Percentiles rank a stretch among this genome's conserved stretches.
These are phyloP conservation scores for Penicillium sp. DNA, from an alignment of 2,329 filamentous ascomycete species.

Conservation along the genomic window DNA sequence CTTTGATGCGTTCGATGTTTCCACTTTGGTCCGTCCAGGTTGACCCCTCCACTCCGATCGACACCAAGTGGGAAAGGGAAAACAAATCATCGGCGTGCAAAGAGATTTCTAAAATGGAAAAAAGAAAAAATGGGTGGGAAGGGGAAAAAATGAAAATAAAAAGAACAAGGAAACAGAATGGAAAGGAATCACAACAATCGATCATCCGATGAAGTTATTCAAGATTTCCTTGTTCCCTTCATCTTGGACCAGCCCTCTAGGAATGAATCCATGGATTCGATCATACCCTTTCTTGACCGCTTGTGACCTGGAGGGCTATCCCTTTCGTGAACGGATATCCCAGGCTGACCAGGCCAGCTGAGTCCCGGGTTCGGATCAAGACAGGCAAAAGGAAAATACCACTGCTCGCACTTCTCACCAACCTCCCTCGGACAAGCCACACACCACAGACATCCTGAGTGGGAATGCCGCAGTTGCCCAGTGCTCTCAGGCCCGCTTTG, in stretches of 20 bases:
- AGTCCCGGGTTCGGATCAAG: no score
- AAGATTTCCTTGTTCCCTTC: no score
- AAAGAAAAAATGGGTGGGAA: no score
- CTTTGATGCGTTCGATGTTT: neutral
- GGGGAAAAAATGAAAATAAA: neutral
- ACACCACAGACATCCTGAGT: slow-evolving; percentile 15
- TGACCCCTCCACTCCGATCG: slow-evolving; percentile 1
- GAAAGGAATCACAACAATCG: neutral
- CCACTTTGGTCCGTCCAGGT: neutral
- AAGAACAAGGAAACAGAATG: neutral
- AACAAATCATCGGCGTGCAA: neutral
- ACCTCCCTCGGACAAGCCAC: neutral
- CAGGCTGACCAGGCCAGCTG: neutral
- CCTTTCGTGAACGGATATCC: no score
- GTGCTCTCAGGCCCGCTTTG: slow-evolving; percentile 19
- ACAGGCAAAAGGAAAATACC: no score
- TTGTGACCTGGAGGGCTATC: neutral
- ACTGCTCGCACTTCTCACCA: neutral
- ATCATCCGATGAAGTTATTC: neutral
- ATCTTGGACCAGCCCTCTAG: no score
- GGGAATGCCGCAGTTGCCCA: slow-evolving; percentile 20
- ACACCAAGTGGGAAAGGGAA: neutral
- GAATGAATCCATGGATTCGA: no score
- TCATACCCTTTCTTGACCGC: neutral
- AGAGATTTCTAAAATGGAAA: no score